Conservation (phyloP, 2,329 filamentous ascomycete species). For the Ophiostoma himal-ulmi region DNA sequence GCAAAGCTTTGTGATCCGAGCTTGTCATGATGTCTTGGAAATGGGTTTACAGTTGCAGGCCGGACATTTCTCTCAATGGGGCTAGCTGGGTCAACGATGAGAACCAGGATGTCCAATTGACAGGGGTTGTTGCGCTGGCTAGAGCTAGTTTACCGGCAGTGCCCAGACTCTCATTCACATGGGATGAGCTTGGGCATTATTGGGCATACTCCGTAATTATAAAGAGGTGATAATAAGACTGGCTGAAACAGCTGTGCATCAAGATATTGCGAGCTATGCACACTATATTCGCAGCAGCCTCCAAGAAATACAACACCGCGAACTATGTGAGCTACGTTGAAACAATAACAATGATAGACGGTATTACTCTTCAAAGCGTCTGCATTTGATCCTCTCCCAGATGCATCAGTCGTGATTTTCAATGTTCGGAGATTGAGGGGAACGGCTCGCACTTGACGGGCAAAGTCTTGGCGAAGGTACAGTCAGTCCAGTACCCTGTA, state of each 20-base stretch:
- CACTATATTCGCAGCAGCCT: too few species aligned
- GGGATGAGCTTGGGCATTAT: not conserved
- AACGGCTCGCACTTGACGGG: not conserved
- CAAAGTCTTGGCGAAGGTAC: not conserved
- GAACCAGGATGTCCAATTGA: not conserved
- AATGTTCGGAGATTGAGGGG: not conserved
- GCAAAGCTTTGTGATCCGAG: not conserved
- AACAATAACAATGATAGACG: too few species aligned
- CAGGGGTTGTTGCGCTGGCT: not conserved
- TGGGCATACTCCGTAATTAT: not conserved
- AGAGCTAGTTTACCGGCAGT: not conserved
- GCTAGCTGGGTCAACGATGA: not conserved
- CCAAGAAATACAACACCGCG: too few species aligned
- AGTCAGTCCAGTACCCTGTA: not conserved
- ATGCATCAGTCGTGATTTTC: not conserved
- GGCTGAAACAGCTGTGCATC: too few species aligned
- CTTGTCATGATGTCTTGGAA: not conserved
- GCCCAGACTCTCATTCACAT: not conserved
- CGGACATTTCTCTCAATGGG: constrained; percentile 2
- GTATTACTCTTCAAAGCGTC: too few species aligned
- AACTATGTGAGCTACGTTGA: too few species aligned
- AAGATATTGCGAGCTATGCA: too few species aligned
- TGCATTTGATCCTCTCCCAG: not conserved
- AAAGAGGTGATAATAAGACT: not conserved
- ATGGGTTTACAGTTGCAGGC: not conserved